A percentile compares a stretch with the other conserved stretches of the same genome.
Evolutionary conservation across 192 early-diverging fungal species (phyloP).

Genomic region (Coemansia sp.): DNA sequence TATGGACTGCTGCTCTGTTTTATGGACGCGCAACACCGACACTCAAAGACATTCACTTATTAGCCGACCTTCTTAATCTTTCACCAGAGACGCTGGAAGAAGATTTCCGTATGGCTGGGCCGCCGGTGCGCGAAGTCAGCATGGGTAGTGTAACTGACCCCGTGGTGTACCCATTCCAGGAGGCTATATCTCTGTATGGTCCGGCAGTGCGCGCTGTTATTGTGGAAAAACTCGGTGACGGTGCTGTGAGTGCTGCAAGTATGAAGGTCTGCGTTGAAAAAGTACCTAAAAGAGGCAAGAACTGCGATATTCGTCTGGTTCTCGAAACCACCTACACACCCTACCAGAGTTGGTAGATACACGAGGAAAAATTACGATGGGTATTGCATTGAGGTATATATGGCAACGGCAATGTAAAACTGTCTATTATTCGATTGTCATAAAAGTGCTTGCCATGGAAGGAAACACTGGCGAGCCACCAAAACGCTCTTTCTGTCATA

Average conservation of each 20-base stretch:
- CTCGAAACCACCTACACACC: slow-evolving; percentile 30
- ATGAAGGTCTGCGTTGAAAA: slow-evolving; percentile 39
- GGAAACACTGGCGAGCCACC: no score
- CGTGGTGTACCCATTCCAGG: slow-evolving; percentile 28
- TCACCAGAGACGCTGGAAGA: slow-evolving; percentile 43
- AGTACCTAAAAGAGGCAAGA: slow-evolving; percentile 10
- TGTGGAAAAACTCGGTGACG: slow-evolving; percentile 42
- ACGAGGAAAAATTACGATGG: no score
- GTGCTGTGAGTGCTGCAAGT: slow-evolving; percentile 23
- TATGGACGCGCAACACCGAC: slow-evolving; percentile 60
- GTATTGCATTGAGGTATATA: no score
- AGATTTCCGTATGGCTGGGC: slow-evolving; percentile 40
- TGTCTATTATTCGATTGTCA: no score
- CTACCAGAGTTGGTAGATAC: slow-evolving; percentile 42
- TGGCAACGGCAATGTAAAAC: no score
- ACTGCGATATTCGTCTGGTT: slow-evolving; percentile 15
- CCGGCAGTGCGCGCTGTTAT: slow-evolving; percentile 39
- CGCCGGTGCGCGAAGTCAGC: slow-evolving; percentile 17
- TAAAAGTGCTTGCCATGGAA: no score
- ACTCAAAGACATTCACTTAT: slow-evolving; percentile 32
- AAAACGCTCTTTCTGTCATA: no score
- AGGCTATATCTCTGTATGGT: slow-evolving; percentile 41
- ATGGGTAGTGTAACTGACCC: slow-evolving; percentile 13
- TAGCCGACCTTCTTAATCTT: slow-evolving; percentile 39
- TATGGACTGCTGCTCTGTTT: slow-evolving; percentile 65